These are phyloP conservation scores for Papiliotrema laurentii DNA, from an alignment of 1,284 basidiomycete species.

Conservation along the genomic window DNA sequence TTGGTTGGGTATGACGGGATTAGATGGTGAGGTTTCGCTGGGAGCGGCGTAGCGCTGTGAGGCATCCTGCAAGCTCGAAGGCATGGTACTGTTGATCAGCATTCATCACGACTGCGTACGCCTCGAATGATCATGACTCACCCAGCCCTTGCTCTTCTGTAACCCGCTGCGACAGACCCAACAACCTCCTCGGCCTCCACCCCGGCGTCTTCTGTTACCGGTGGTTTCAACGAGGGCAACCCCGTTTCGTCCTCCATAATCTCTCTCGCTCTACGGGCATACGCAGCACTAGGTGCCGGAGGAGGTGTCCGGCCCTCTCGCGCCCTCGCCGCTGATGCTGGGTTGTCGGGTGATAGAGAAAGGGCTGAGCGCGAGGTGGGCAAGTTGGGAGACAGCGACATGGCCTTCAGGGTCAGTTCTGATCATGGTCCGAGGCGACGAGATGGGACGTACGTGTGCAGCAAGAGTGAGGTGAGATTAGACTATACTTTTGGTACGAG, in stretches of 20 bases:
- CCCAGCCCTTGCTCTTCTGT: constrained; percentile 46
- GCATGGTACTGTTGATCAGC: constrained; percentile 34
- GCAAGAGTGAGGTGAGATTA: no score
- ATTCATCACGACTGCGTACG: not conserved
- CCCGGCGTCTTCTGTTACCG: constrained; percentile 63
- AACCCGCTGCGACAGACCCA: constrained; percentile 25
- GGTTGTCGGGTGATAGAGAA: constrained; percentile 7
- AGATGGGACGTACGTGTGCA: no score
- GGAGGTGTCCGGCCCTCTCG: constrained; percentile 16
- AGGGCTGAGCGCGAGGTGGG: not conserved
- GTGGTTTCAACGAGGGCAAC: constrained; percentile 57
- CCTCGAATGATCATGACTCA: constrained; percentile 19
- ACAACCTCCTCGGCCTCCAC: constrained; percentile 13
- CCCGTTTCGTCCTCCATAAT: constrained; percentile 66
- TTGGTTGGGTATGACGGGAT: constrained; percentile 9
- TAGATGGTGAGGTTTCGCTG: constrained; percentile 11
- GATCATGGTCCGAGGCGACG: no score
- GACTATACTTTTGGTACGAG: not conserved
- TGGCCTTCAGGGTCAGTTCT: not conserved
- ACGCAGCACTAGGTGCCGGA: constrained; percentile 16
- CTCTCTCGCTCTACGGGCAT: constrained; percentile 60
- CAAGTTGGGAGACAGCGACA: constrained; percentile 1
- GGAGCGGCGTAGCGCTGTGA: constrained; percentile 14
- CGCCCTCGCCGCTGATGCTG: not conserved
- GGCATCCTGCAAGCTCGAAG: constrained; percentile 41